These are phyloP conservation scores for Kluyveromyces sp. DNA, from an alignment of 1,139 yeast genomes.

Conservation along the genomic window DNA sequence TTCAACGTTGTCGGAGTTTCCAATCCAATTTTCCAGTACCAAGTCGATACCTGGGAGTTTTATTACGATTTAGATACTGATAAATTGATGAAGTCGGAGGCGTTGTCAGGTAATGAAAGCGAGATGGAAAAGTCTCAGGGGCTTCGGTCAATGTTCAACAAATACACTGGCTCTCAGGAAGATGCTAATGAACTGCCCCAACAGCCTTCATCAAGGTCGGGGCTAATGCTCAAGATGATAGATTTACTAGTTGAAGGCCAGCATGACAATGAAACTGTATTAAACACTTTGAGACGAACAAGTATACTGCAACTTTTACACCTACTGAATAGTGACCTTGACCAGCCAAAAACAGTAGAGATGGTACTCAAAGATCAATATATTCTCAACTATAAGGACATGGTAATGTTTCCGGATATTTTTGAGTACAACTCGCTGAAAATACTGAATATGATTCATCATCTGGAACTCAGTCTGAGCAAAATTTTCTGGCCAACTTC, in stretches of 20 bases:
- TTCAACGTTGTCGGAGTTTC: constrained; percentile 27
- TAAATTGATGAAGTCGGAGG: constrained; percentile 9
- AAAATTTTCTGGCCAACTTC: constrained; percentile 7
- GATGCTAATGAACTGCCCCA: background rate
- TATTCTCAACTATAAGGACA: constrained; percentile 19
- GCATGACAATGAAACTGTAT: constrained; percentile 21
- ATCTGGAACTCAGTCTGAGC: constrained; percentile 9
- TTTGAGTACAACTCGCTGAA: constrained; percentile 17
- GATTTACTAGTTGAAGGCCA: constrained; percentile 16
- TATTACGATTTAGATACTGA: constrained; percentile 26
- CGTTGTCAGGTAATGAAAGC: constrained; percentile 1
- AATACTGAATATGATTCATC: constrained; percentile 12
- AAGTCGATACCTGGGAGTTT: constrained; percentile 26
- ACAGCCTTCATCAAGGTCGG: constrained; percentile 5
- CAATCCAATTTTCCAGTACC: constrained; percentile 28
- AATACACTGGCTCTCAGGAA: constrained; percentile 8
- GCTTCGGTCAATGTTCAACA: constrained; percentile 11
- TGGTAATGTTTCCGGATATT: constrained; percentile 20
- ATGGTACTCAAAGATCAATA: constrained; percentile 18
- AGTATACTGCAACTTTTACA: constrained; percentile 22
- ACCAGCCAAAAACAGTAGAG: constrained; percentile 7
- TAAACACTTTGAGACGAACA: constrained; percentile 20
- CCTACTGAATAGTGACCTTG: constrained; percentile 8
- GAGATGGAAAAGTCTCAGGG: background rate
- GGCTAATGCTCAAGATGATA: constrained; percentile 17